phyloP scores from a whole-genome alignment of 164 flowering plant species.

The Taxillus chinensis region DNA sequence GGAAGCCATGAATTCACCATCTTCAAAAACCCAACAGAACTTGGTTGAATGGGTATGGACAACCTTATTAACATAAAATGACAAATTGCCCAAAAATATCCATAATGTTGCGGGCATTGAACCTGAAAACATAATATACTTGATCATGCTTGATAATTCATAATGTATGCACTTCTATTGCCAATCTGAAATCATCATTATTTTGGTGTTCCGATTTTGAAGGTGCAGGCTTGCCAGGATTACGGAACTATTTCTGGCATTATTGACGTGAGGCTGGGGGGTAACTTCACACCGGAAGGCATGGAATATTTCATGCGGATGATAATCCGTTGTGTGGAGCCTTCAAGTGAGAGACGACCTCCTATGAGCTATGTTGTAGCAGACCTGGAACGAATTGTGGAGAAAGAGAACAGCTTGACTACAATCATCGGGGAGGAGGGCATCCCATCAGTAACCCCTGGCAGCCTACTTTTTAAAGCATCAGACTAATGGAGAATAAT shows the following conservation, averaged over 20 bases:
- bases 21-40: slow-evolving; percentile 35
- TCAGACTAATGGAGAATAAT: slow-evolving; percentile 24
- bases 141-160: too few relatives aligned
- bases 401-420: slow-evolving; percentile 72
- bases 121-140: too few relatives aligned
- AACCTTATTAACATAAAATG: background rate
- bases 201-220: slow-evolving; percentile 5
- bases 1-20: slow-evolving; percentile 40
- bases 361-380: slow-evolving; percentile 53
- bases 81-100: background rate
- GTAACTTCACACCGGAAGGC: slow-evolving; percentile 71
- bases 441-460: slow-evolving; percentile 64
- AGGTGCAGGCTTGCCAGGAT: slow-evolving; percentile 53
- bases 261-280: slow-evolving; percentile 53
- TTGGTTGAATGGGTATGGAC: slow-evolving; percentile 63
- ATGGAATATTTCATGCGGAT: slow-evolving; percentile 60
- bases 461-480: slow-evolving; percentile 69
- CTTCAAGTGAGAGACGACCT: slow-evolving; percentile 70
- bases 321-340: slow-evolving; percentile 42
- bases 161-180: background rate
- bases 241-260: slow-evolving; percentile 35
- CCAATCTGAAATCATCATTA: background rate
- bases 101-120: too few relatives aligned
- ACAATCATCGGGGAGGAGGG: slow-evolving; percentile 84
- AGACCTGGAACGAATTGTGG: slow-evolving; percentile 67